Evolutionary conservation across 257 asterid species (phyloP).

Genomic region (Nicotiana otophora): DNA sequence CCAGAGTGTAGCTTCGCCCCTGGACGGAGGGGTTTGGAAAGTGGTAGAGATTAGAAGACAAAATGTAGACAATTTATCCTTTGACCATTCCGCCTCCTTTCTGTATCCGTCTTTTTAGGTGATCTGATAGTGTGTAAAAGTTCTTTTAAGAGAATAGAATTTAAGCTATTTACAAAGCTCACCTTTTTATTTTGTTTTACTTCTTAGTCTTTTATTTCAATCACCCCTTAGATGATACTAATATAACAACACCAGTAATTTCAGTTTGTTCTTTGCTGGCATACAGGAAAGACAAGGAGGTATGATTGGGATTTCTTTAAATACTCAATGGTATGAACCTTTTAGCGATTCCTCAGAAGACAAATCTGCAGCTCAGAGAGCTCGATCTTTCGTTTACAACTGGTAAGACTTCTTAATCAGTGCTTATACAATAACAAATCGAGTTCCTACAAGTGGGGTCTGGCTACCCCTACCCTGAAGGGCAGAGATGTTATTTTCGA

Average conservation of each 20-base stretch:
- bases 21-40: too few species aligned
- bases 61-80: too few species aligned
- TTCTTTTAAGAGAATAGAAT: neutral
- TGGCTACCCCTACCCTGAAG: too few species aligned
- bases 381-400: conserved; percentile 47
- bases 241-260: neutral
- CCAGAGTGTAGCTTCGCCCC: too few species aligned
- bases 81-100: too few species aligned
- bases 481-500: too few species aligned
- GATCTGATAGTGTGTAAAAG: neutral
- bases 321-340: conserved; percentile 57
- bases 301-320: conserved; percentile 41
- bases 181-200: too few species aligned
- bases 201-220: neutral
- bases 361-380: conserved; percentile 54
- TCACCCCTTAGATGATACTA: neutral
- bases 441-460: too few species aligned
- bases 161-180: neutral
- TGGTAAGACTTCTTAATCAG: conserved; percentile 28
- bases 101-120: neutral
- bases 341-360: conserved; percentile 39
- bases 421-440: neutral
- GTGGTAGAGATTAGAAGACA: too few species aligned
- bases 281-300: conserved; percentile 46
- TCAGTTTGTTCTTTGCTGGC: neutral